Base-by-base conservation (phyloP, 768 basidiomycete species). In the Leccinum uliginosum region DNA sequence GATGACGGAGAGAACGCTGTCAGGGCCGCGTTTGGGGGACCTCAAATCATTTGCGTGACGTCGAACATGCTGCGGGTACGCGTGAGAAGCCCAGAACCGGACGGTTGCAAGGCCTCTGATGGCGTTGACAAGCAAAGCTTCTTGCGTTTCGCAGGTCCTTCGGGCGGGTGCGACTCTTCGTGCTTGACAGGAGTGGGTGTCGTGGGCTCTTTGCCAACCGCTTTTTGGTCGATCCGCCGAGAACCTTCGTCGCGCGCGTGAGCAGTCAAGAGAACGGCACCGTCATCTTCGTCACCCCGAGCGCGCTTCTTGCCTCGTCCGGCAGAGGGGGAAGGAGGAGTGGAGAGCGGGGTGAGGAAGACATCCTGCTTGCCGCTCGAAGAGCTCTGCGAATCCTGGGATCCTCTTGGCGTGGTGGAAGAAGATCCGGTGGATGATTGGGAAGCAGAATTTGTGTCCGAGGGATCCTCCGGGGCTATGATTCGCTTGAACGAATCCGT, bases 301-400 rank as follows among this genome's bases (percentile, higher is more conserved):
- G 34, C 4, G 40, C 67, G 66, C 55, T 67, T 67, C 38, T 35
- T 58, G 8, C 64, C 61, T 30, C 54, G 56, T 10, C 51, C 46
- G 6, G 47, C 2, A 51, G 55, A 40, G 6, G 58, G 58, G 2
- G 64, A 68, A 15, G 55, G 51, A 6, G 63, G 57, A 1, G 55
- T 43, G 17, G 56, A 56, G 19, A 50, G 14, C 0, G 56, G 46
- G 6, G 57, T 55, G 1, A 32, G 23, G 7, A 29, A 3, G 14
- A 15, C 7, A 0, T 32, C 56, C 1, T 11, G 40, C 14, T 53
- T 44, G 1, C 2, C 50, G 14, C 23, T 45, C 35, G 45, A 52
- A 30, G 50, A 53, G 21, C 55, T 40, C 11, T 24, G 51, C 17
- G 45, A 38, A 9, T 50, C 49, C 9, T 50, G 52, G 34, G 46